Evolutionary conservation across 192 early-diverging fungal species (phyloP), one percentile per base, ranked within the genome.

Genomic region (Backusella parvicylindrica): DNA sequence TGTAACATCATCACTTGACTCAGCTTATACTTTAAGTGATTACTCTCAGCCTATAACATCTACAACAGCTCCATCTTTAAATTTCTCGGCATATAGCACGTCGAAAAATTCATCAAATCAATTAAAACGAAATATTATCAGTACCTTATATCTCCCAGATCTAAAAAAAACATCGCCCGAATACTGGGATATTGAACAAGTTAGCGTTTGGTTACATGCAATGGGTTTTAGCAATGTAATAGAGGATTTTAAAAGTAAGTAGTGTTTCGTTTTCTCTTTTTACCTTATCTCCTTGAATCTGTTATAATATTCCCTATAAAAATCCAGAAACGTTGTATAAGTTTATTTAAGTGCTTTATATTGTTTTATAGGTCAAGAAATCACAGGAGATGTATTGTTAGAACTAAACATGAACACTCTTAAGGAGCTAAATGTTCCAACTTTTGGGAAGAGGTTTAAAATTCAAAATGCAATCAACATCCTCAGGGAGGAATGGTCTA

Each of bases 371-470:
- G 92, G 88, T 2, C 87, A 91, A 63, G 89, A 88, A 30, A 89
- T 93, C 70, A 88, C 87, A 9, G 92, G 92, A 41, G 88, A 88
- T 47, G 81, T 85, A 28, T 77, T 93, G 7, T 36, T 93, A 3
- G 88, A 89, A 32, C 60, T 92, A 16, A 89, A 86, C 70, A 75
- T 91, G 23, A 84, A 87, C 21, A 79, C 86, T 8, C 78, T 93
- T 8, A 90, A 91, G 65, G 91, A 93, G 56, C 68, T 93, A 30
- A 82, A 91, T 35, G 84, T 93, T 30, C 83, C 56, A 47, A 85
- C 88, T 2, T 88, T 92, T 70, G 88, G 88, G 35, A 90, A 91
- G 71, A 86, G 92, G 0, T 86, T 91, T 77, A 87, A 91, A 38
- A 83, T 93, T 40, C 86, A 91, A 79, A 90, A 87, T 60, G 82